Percentiles rank a stretch among this genome's conserved stretches.
phyloP scores from a whole-genome alignment of 257 asterid genomes.

The Fraxinus excelsior region DNA sequence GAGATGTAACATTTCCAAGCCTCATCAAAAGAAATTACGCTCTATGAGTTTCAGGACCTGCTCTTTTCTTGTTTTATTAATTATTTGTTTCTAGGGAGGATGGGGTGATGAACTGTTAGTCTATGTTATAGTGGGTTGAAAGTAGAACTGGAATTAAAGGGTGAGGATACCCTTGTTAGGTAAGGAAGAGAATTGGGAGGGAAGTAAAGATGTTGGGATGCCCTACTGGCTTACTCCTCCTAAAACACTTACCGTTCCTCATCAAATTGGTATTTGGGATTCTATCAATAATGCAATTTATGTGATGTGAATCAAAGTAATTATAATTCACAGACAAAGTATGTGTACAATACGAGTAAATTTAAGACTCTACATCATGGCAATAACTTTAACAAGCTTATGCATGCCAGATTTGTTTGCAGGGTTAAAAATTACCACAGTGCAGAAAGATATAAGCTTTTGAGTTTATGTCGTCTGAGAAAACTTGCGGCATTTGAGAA shows the following conservation, averaged over 20 bases:
- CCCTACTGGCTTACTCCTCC: background rate
- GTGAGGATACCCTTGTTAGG: background rate
- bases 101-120: background rate
- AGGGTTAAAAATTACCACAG: background rate
- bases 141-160: background rate
- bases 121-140: background rate
- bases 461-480: no score
- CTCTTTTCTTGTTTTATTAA: no score
- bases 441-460: no score
- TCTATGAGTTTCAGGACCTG: background rate
- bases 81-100: background rate
- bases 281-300: background rate
- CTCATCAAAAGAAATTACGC: background rate
- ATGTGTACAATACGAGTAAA: background rate
- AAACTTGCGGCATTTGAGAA: no score
- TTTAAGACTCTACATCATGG: background rate
- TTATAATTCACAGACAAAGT: background rate
- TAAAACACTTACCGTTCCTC: background rate
- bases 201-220: background rate
- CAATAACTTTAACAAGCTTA: background rate
- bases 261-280: background rate
- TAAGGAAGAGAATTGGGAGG: background rate
- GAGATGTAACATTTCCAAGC: background rate
- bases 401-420: background rate
- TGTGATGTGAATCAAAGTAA: background rate